phyloP scores from a whole-genome alignment of 139 green algal genomes.

The Auxenochlorella pyrenoidosa region DNA sequence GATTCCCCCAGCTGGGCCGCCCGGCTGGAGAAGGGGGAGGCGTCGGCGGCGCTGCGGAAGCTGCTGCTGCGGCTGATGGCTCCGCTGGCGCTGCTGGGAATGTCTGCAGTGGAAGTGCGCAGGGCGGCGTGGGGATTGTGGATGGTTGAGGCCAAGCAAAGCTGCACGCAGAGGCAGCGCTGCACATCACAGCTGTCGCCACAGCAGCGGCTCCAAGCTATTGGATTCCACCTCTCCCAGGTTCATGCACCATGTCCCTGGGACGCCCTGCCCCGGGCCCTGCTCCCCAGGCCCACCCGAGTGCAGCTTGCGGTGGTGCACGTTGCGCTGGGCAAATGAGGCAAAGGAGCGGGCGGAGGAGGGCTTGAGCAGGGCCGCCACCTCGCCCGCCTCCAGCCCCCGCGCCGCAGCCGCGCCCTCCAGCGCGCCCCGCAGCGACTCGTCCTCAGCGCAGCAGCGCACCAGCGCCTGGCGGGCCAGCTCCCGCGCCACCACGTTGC shows the following conservation, averaged over 20 bases:
- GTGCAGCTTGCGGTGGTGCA: conserved; percentile 31
- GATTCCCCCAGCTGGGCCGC: neutral
- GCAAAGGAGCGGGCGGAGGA: conserved; percentile 1
- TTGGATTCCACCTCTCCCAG: neutral
- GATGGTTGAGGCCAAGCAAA: too few species aligned
- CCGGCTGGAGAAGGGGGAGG: neutral
- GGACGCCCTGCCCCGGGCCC: neutral
- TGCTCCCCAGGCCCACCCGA: neutral
- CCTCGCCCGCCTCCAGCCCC: neutral
- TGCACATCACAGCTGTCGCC: neutral
- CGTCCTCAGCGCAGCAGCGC: conserved; percentile 18
- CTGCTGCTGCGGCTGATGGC: conserved; percentile 28
- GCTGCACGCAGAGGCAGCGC: neutral
- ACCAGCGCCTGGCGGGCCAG: conserved; percentile 38
- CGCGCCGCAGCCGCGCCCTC: conserved; percentile 1
- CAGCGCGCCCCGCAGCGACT: neutral
- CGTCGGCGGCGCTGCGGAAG: conserved; percentile 11
- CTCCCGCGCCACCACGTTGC: conserved; percentile 11
- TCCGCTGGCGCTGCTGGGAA: conserved; percentile 25
- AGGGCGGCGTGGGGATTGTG: neutral
- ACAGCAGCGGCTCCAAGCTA: neutral
- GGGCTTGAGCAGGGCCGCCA: conserved; percentile 15
- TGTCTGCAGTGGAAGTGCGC: neutral
- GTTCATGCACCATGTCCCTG: neutral
- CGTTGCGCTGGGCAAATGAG: conserved; percentile 5